Conservation (phyloP, 805 yeast species). For the Candida oleophila region DNA sequence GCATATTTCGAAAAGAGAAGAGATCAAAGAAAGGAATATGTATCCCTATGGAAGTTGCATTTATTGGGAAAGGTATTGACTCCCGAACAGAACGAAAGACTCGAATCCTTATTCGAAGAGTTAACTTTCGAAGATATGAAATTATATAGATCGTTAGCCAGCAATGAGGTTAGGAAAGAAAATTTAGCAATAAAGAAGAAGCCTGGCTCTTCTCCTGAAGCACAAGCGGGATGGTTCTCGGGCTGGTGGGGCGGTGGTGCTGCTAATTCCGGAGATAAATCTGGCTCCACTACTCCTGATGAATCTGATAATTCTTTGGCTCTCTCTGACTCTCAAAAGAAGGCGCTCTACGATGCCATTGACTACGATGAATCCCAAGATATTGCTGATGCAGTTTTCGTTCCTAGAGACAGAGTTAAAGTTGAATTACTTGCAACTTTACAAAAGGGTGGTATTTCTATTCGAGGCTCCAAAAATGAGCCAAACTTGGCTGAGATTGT, state of each 20-base stretch:
- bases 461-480: conserved; percentile 42
- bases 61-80: conserved; percentile 25
- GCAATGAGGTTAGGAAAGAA: conserved; percentile 62
- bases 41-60: conserved; percentile 63
- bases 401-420: conserved; percentile 74
- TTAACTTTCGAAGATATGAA: conserved; percentile 76
- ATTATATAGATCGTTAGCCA: conserved; percentile 80
- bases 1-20: conserved; percentile 68
- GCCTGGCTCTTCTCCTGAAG: conserved; percentile 15
- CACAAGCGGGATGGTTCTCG: conserved; percentile 61
- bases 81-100: not conserved
- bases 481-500: conserved; percentile 69
- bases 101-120: conserved; percentile 51
- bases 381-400: conserved; percentile 50
- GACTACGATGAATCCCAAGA: conserved; percentile 75
- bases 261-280: conserved; percentile 16
- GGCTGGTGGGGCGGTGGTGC: conserved; percentile 59
- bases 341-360: conserved; percentile 89
- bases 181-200: conserved; percentile 19
- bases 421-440: conserved; percentile 66
- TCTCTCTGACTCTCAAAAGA: conserved; percentile 80
- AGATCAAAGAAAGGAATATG: conserved; percentile 68
- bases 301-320: conserved; percentile 28
- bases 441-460: conserved; percentile 72
- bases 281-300: conserved; percentile 15